These are phyloP conservation scores for Daldinia decipiens DNA, from an alignment of 495 filamentous ascomycete species.

Conservation along the genomic window DNA sequence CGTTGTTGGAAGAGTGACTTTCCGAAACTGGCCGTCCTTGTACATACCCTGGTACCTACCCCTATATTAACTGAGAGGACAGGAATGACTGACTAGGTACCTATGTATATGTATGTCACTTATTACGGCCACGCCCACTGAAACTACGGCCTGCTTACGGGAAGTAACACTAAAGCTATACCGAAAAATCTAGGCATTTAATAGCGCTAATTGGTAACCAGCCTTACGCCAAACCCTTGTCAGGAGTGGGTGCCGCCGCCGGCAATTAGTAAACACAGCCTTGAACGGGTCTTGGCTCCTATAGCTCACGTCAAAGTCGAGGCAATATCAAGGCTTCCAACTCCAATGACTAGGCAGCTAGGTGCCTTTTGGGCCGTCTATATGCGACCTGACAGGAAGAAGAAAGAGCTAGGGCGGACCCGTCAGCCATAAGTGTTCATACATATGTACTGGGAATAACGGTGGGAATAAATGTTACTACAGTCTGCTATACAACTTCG, in stretches of 20 bases:
- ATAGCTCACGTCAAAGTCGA: constrained; percentile 1
- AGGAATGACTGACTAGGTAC: neutral
- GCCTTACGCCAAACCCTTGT: neutral
- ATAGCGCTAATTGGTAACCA: constrained; percentile 5
- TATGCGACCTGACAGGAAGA: constrained; percentile 5
- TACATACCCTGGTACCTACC: neutral
- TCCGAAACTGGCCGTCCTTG: neutral
- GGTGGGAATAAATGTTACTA: constrained; percentile 21
- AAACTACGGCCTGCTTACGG: neutral
- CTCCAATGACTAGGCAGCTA: constrained; percentile 25
- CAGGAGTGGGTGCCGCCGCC: constrained; percentile 5
- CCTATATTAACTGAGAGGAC: neutral
- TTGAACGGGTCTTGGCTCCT: neutral
- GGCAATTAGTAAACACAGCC: constrained; percentile 10
- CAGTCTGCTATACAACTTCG: constrained; percentile 10
- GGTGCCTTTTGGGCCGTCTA: constrained; percentile 18
- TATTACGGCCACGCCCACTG: neutral
- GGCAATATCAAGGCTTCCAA: constrained; percentile 9
- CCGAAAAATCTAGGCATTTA: constrained; percentile 18
- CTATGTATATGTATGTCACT: neutral
- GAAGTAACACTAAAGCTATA: constrained; percentile 18
- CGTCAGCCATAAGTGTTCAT: constrained; percentile 24
- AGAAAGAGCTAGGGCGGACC: constrained; percentile 17
- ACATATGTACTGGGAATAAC: constrained; percentile 28
- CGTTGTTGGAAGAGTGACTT: neutral